phyloP scores from a whole-genome alignment of 2,329 filamentous ascomycete species.

The Penicillium sp. region DNA sequence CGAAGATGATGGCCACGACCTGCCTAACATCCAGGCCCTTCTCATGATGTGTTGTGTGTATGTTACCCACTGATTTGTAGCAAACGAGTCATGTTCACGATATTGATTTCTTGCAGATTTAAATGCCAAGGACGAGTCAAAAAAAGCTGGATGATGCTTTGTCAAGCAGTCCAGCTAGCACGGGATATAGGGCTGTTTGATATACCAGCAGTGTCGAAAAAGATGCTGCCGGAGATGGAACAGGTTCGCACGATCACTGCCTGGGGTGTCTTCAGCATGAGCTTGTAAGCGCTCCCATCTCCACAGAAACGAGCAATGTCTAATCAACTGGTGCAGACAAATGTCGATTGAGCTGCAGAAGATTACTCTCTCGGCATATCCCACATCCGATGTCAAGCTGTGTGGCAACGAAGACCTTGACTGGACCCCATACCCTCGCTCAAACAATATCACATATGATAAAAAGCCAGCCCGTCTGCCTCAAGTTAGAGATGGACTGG shows the following conservation, averaged over 20 bases:
- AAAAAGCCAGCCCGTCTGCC: conserved; percentile 30
- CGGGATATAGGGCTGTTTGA: conserved; percentile 34
- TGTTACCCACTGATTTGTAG: conserved; percentile 12
- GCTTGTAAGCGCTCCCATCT: conserved; percentile 24
- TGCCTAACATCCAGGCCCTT: conserved; percentile 40
- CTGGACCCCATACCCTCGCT: conserved; percentile 38
- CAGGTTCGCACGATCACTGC: conserved; percentile 28
- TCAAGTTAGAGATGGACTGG: conserved; percentile 24
- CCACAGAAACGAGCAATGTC: neutral
- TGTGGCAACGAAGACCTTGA: conserved; percentile 19
- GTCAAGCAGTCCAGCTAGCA: conserved; percentile 34
- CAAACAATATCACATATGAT: conserved; percentile 29
- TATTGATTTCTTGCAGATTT: conserved; percentile 27
- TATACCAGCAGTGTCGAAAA: conserved; percentile 12
- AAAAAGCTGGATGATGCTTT: conserved; percentile 34
- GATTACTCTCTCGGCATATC: conserved; percentile 20
- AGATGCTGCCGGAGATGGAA: conserved; percentile 21
- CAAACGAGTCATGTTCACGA: neutral
- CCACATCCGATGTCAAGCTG: conserved; percentile 17
- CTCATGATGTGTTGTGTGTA: conserved; percentile 36
- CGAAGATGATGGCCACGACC: conserved; percentile 35
- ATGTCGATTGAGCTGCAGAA: conserved; percentile 30
- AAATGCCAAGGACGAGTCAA: conserved; percentile 29
- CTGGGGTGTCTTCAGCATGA: conserved; percentile 35
- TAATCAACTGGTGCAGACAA: conserved; percentile 25